Conservation (phyloP, 202 grass and related monocot genomes). For the Cymbopogon flexuosus region DNA sequence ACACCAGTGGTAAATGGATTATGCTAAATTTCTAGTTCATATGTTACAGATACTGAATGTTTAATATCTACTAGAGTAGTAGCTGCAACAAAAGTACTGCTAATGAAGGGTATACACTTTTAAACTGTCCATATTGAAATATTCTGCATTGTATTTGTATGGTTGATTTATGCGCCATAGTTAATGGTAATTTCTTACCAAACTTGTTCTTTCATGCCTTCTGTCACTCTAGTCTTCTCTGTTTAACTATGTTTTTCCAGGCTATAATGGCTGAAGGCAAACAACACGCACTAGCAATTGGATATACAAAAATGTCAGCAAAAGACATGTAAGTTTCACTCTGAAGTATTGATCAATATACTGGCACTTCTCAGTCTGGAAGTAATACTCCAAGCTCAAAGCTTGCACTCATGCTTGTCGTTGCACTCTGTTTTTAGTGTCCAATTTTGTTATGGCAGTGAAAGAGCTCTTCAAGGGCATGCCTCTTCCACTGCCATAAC, state of each 20-base stretch:
- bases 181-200: background rate
- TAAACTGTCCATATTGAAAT: background rate
- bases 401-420: background rate
- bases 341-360: conserved; percentile 1
- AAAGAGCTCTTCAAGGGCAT: too few relatives aligned
- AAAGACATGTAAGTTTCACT: conserved; percentile 83
- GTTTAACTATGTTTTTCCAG: conserved; percentile 31
- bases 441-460: too few relatives aligned
- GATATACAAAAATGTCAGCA: conserved; percentile 87
- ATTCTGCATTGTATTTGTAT: background rate
- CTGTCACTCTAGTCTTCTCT: background rate
- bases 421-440: background rate
- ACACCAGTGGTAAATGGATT: conserved; percentile 73
- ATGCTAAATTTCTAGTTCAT: background rate
- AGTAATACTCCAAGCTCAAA: background rate
- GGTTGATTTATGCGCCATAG: conserved; percentile 13
- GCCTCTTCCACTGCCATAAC: too few relatives aligned
- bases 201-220: background rate
- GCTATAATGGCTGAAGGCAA: conserved; percentile 99
- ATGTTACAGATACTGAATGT: background rate
- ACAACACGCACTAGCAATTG: conserved; percentile 87
- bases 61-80: background rate
- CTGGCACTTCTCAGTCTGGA: background rate
- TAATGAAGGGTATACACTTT: background rate
- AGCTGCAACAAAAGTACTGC: too few relatives aligned